These are phyloP conservation scores for Diphasiastrum complanatum DNA, from an alignment of 83 land plant species.

Conservation along the genomic window DNA sequence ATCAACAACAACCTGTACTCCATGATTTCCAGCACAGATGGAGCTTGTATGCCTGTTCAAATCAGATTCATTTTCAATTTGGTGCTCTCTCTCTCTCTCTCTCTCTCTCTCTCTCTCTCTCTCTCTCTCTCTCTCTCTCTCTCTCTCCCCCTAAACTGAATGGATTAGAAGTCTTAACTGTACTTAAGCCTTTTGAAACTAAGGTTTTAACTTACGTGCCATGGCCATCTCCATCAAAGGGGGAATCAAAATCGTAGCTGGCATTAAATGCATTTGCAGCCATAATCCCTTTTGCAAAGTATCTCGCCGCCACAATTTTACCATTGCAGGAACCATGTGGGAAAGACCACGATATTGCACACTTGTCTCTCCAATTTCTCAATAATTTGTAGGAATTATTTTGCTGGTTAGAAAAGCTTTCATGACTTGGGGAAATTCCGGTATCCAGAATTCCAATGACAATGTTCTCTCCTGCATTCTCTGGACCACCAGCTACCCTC, in stretches of 20 bases:
- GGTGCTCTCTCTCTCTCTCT: not conserved
- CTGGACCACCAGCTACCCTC: conserved; percentile 6
- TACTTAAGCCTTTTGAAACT: not conserved
- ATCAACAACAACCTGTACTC: conserved; percentile 30
- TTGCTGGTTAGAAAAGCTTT: conserved; percentile 11
- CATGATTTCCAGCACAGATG: conserved; percentile 35
- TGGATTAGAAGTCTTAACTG: not conserved
- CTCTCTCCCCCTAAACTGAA: not conserved
- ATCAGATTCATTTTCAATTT: not conserved
- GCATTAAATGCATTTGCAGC: conserved; percentile 38
- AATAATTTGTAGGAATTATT: conserved; percentile 1
- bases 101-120: too few species aligned
- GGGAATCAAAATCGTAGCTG: conserved; percentile 33
- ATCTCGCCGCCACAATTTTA: conserved; percentile 29
- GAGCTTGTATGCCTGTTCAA: conserved; percentile 39
- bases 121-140: too few species aligned
- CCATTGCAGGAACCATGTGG: conserved; percentile 39
- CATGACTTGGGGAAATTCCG: conserved; percentile 31
- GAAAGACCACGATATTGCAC: conserved; percentile 5
- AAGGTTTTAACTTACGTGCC: conserved; percentile 33
- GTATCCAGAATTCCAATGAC: conserved; percentile 38
- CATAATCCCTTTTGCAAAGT: conserved; percentile 32
- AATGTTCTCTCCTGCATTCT: conserved; percentile 27
- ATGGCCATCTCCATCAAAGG: conserved; percentile 41
- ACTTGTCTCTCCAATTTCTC: conserved; percentile 12